A percentile compares a stretch with the other conserved stretches of the same genome.
These are phyloP conservation scores for Thymus mandschuricus DNA, from an alignment of 257 asterid species.

Conservation along the genomic window DNA sequence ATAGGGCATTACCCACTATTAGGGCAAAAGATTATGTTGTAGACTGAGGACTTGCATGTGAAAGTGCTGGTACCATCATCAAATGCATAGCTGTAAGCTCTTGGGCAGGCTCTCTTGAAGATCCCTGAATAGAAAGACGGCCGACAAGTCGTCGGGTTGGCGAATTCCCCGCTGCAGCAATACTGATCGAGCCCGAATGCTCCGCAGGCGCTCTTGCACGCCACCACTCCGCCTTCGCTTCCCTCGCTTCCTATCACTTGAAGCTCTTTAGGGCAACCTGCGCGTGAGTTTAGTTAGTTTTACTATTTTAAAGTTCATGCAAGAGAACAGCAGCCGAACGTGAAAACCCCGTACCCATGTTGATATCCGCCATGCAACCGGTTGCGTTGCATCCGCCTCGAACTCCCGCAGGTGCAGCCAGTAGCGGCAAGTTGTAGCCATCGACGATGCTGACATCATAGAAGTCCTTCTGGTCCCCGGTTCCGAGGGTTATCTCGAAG, in stretches of 20 bases:
- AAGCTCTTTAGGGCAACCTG: conserved; percentile 91
- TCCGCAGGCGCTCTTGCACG: conserved; percentile 86
- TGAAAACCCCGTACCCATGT: conserved; percentile 50
- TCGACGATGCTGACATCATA: conserved; percentile 83
- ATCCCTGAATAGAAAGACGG: conserved; percentile 76
- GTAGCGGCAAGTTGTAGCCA: conserved; percentile 75
- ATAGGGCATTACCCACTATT: conserved; percentile 44
- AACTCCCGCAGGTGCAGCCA: conserved; percentile 58
- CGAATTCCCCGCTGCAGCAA: conserved; percentile 85
- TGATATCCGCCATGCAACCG: conserved; percentile 68
- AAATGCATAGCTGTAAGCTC: conserved; percentile 78
- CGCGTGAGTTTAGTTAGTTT: background rate
- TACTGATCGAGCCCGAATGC: conserved; percentile 76
- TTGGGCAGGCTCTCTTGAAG: conserved; percentile 77
- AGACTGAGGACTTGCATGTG: conserved; percentile 74
- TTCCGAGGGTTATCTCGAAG: conserved; percentile 83
- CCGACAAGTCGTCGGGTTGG: conserved; percentile 73
- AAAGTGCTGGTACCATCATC: conserved; percentile 89
- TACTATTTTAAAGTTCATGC: background rate
- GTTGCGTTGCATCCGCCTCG: conserved; percentile 67
- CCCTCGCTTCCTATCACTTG: conserved; percentile 64
- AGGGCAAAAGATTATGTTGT: conserved; percentile 59
- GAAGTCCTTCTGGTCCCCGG: conserved; percentile 60
- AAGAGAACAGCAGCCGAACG: too few species aligned
- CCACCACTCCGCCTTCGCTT: conserved; percentile 64